These are phyloP conservation scores for Coemansia sp. DNA, from an alignment of 192 early-diverging fungal genomes.

Conservation along the genomic window DNA sequence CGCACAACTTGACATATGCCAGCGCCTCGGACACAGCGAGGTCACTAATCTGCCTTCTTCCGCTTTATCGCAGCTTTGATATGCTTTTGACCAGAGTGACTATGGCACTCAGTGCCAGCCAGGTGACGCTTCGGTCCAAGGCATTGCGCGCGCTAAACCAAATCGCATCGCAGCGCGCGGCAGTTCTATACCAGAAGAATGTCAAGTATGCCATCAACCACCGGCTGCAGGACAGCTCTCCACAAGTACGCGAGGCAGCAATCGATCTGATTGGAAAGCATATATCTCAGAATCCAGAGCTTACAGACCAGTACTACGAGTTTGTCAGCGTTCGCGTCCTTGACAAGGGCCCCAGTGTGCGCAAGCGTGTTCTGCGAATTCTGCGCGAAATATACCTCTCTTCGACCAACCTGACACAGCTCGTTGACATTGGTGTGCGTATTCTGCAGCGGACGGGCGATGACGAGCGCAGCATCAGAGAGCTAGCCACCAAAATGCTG, in stretches of 20 bases:
- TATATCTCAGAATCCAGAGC: constrained; percentile 63
- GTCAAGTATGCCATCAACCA: constrained; percentile 73
- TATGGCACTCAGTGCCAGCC: constrained; percentile 62
- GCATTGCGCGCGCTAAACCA: constrained; percentile 78
- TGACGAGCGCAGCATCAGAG: constrained; percentile 63
- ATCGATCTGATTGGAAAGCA: constrained; percentile 88
- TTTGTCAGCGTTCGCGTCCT: constrained; percentile 78
- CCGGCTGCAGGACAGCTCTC: constrained; percentile 78
- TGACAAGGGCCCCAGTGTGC: constrained; percentile 85
- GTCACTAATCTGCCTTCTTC: constrained; percentile 54
- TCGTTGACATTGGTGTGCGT: constrained; percentile 71
- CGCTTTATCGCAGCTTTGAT: constrained; percentile 72
- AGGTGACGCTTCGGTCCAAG: constrained; percentile 73
- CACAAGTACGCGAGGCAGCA: constrained; percentile 87
- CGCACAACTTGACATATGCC: constrained; percentile 10
- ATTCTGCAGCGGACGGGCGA: constrained; percentile 69
- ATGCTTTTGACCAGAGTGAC: constrained; percentile 68
- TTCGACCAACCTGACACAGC: constrained; percentile 48
- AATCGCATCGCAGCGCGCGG: constrained; percentile 68
- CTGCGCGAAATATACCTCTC: constrained; percentile 72
- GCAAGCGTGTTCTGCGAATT: constrained; percentile 83
- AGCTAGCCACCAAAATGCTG: constrained; percentile 70
- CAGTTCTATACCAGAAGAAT: constrained; percentile 62
- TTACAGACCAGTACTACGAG: constrained; percentile 77
- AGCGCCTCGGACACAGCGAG: constrained; percentile 45